phyloP scores from a whole-genome alignment of 345 rosid genomes.

The Arabidopsis thaliana region TAIR10.1 NC_003070.9:3462501-3463000 shows the following conservation, averaged over 20 bases:
- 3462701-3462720: slow-evolving; percentile 24
- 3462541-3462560: slow-evolving; percentile 83
- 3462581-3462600: slow-evolving; percentile 80
- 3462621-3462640: neutral
- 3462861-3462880: slow-evolving; percentile 25
- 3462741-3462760: slow-evolving; percentile 96
- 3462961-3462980: slow-evolving; percentile 85
- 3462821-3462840: slow-evolving; percentile 17
- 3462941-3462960: slow-evolving; percentile 82
- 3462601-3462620: slow-evolving; percentile 74
- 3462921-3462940: slow-evolving; percentile 97
- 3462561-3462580: slow-evolving; percentile 80
- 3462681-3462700: neutral
- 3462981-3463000: slow-evolving; percentile 71
- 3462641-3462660: neutral
- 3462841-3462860: neutral
- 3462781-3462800: slow-evolving; percentile 94
- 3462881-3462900: slow-evolving; percentile 37
- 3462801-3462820: slow-evolving; percentile 49
- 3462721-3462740: slow-evolving; percentile 36
- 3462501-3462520: slow-evolving; percentile 71
- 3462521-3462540: slow-evolving; percentile 67
- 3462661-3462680: neutral
- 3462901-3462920: slow-evolving; percentile 89
- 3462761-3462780: slow-evolving; percentile 82